Base-by-base conservation (phyloP, 2,329 filamentous ascomycete genomes). In the Microcera coccophila region DNA sequence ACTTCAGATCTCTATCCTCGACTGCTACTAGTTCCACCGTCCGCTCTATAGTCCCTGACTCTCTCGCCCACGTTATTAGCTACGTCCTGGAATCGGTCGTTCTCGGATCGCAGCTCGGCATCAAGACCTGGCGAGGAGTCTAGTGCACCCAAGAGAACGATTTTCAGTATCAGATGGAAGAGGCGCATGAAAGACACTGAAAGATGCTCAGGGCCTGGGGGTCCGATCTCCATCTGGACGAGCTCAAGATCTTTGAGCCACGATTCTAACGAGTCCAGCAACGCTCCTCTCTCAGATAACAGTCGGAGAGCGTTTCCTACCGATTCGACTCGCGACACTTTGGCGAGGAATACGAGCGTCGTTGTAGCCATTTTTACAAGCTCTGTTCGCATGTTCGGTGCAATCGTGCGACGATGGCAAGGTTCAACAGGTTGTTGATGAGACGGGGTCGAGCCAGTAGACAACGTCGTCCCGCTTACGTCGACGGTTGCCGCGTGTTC, bases 301-400 rank as follows among this genome's bases (percentile, higher is more conserved):
- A 69, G 53, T 39, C 12, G 38, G 32, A 52, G 38, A 48, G 61
- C 61, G 21, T 36, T 36, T 42, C 4, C 48, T 35, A 16, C 17
- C 4, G 58, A 62, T 36, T 52, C 32, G 16, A 61, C 47, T 20
- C 48, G 46, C 5, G 60, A 60, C 4, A 63, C 49, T 38, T 57
- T 59, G 33, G 12, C 45, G 15, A 70, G 60, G 35, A 69, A 64
- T 32, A 53, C 45, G 42, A 70, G 54, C 4, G 54, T 63, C 3
- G 47, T 61, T 10, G 48, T 15, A 41, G 64, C 59, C 12, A 66
- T 64, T n/a, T 45, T 61, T 4, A 49, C 56, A 28, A 70, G 63
- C 44, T 56, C 52, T 40, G 55, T 59, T 19, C 65, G 55, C 57
- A 66, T 66, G n/a, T 69, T 52, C 0, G 67, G 66, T 3, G 53